These are phyloP conservation scores for Leccinum aurantiacum DNA, from an alignment of 768 basidiomycete species.

Conservation along the genomic window DNA sequence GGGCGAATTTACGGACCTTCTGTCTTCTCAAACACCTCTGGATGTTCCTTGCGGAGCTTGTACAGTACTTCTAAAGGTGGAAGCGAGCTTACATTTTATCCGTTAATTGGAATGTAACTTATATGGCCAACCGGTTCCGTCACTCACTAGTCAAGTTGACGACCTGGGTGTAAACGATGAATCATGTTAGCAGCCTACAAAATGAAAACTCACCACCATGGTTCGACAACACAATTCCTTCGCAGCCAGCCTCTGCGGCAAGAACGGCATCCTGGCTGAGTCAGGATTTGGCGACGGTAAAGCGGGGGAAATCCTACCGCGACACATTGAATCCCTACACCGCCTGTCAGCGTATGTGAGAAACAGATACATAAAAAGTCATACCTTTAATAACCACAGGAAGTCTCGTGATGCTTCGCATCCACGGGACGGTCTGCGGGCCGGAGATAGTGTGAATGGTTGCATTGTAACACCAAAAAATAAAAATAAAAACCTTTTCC, in stretches of 20 bases:
- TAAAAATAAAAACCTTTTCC: slow-evolving; percentile 48
- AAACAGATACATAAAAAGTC: background rate
- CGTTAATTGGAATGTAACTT: background rate
- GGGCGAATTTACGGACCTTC: slow-evolving; percentile 49
- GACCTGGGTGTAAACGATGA: slow-evolving; percentile 38
- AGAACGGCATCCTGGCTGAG: slow-evolving; percentile 74
- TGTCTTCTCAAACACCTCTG: slow-evolving; percentile 68
- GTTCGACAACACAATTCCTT: slow-evolving; percentile 88
- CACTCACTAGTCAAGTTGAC: slow-evolving; percentile 79
- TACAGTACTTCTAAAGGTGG: slow-evolving; percentile 80
- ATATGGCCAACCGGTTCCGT: background rate
- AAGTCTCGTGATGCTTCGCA: slow-evolving; percentile 64
- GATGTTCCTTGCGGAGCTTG: slow-evolving; percentile 66
- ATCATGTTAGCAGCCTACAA: background rate
- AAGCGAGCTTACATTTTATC: slow-evolving; percentile 51
- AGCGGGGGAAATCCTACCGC: slow-evolving; percentile 41
- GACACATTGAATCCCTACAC: slow-evolving; percentile 69
- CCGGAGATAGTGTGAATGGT: background rate
- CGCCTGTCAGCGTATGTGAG: slow-evolving; percentile 8
- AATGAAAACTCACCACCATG: slow-evolving; percentile 65
- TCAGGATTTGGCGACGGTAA: slow-evolving; percentile 5
- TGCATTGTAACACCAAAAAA: slow-evolving; percentile 2
- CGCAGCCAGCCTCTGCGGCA: slow-evolving; percentile 78
- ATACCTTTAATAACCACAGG: slow-evolving; percentile 76
- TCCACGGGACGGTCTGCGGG: slow-evolving; percentile 71